Conservation (phyloP, 2,329 filamentous ascomycete genomes). For the Amylocarpus encephaloides region DNA sequence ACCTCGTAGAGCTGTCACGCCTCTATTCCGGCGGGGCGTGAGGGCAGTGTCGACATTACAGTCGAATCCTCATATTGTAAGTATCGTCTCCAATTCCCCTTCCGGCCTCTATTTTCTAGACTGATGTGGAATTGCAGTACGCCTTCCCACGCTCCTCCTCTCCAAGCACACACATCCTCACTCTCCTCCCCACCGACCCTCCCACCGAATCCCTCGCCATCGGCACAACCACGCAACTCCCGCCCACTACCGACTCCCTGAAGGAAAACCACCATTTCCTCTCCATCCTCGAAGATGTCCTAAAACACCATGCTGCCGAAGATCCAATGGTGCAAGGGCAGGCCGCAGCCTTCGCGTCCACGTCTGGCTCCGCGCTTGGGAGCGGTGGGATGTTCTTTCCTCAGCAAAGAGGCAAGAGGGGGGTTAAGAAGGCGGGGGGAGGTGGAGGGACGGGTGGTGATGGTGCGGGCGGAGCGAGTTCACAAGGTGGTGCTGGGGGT, state of each 20-base stretch:
- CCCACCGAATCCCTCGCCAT: slow-evolving; percentile 50
- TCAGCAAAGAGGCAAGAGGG: slow-evolving; percentile 30
- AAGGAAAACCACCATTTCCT: slow-evolving; percentile 53
- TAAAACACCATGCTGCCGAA: slow-evolving; percentile 47
- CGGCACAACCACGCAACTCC: slow-evolving; percentile 51
- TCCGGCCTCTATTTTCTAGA: slow-evolving; percentile 1
- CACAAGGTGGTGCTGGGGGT: slow-evolving; percentile 55
- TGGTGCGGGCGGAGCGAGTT: slow-evolving; percentile 49
- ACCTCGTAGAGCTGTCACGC: slow-evolving; percentile 9
- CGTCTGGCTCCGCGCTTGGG: slow-evolving; percentile 47
- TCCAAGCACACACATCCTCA: slow-evolving; percentile 46
- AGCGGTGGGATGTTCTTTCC: slow-evolving; percentile 47
- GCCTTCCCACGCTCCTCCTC: slow-evolving; percentile 43
- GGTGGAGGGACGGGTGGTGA: slow-evolving; percentile 45
- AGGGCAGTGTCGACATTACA: slow-evolving; percentile 24
- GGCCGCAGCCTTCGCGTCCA: slow-evolving; percentile 53
- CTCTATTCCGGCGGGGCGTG: slow-evolving; percentile 5
- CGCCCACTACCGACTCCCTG: slow-evolving; percentile 56
- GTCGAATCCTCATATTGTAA: slow-evolving; percentile 30
- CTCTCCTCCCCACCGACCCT: slow-evolving; percentile 52
- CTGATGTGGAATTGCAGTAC: slow-evolving; percentile 39
- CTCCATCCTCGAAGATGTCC: slow-evolving; percentile 51
- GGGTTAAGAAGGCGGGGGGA: slow-evolving; percentile 38
- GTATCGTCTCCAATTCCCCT: neutral
- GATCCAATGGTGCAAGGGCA: slow-evolving; percentile 51